Evolutionary conservation across 768 basidiomycete species (phyloP).

Genomic region (Xerocomus spinulosus): DNA sequence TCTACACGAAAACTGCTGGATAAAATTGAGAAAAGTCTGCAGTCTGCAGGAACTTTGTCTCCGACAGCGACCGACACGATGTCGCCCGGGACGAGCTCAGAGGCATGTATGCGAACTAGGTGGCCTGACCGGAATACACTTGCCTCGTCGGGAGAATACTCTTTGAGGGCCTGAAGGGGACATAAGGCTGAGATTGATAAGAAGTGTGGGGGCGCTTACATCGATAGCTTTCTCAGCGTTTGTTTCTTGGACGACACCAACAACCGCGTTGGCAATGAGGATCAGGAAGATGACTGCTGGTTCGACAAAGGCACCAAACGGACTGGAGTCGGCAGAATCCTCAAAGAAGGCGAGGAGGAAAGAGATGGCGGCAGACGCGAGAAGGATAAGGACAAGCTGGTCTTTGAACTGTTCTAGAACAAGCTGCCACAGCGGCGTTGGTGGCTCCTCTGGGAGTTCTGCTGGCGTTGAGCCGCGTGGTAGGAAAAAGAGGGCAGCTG

Average conservation of each 20-base stretch:
- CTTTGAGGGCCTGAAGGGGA: slow-evolving; percentile 74
- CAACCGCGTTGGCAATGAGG: slow-evolving; percentile 93
- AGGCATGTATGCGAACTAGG: slow-evolving; percentile 71
- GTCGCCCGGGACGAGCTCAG: slow-evolving; percentile 92
- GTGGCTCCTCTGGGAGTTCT: slow-evolving; percentile 91
- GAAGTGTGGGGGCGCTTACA: slow-evolving; percentile 45
- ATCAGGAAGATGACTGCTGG: slow-evolving; percentile 94
- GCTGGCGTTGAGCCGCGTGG: slow-evolving; percentile 7
- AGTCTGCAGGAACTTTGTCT: slow-evolving; percentile 94
- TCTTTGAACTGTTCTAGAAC: slow-evolving; percentile 99
- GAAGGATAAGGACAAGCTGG: slow-evolving; percentile 93
- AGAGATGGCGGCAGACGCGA: slow-evolving; percentile 89
- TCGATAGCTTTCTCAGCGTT: slow-evolving; percentile 97
- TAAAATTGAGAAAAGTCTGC: slow-evolving; percentile 80
- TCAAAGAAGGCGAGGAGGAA: slow-evolving; percentile 90
- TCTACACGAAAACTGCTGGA: slow-evolving; percentile 94
- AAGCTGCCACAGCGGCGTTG: slow-evolving; percentile 90
- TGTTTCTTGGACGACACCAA: slow-evolving; percentile 95
- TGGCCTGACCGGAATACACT: slow-evolving; percentile 77
- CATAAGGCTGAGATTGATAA: not conserved
- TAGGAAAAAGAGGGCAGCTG: not conserved
- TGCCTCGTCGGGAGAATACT: slow-evolving; percentile 96
- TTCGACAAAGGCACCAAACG: slow-evolving; percentile 89
- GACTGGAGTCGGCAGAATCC: slow-evolving; percentile 57
- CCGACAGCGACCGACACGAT: slow-evolving; percentile 89